Percentiles rank a stretch among this genome's conserved stretches.
Evolutionary conservation across 306 rosid species (phyloP).

Genomic region (Prunus kanzakura): DNA sequence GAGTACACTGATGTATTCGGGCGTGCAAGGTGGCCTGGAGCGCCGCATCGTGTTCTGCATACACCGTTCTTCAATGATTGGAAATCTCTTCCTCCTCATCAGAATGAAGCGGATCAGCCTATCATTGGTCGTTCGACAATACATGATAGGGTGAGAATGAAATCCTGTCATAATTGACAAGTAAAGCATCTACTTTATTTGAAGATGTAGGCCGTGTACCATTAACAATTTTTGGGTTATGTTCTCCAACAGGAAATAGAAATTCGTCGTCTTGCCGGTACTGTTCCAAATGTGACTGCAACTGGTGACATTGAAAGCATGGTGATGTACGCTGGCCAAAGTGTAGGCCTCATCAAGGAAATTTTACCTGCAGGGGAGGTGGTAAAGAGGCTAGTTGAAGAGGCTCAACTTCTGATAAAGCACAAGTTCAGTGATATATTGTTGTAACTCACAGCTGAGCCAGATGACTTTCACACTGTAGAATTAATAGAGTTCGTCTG

Average conservation of each 20-base stretch:
- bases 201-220: not conserved
- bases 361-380: constrained; percentile 69
- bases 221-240: constrained; percentile 3
- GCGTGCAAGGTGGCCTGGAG: constrained; percentile 78
- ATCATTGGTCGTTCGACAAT: constrained; percentile 63
- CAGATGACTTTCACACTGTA: not conserved
- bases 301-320: constrained; percentile 79
- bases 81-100: constrained; percentile 56
- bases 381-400: constrained; percentile 63
- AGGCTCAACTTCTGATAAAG: constrained; percentile 56
- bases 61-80: constrained; percentile 71
- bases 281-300: constrained; percentile 62
- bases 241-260: constrained; percentile 50
- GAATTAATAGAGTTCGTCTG: not conserved
- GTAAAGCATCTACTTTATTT: not conserved
- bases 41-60: constrained; percentile 72
- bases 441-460: not conserved
- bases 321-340: constrained; percentile 81
- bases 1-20: constrained; percentile 71
- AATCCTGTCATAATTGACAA: not conserved
- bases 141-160: constrained; percentile 61
- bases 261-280: constrained; percentile 52
- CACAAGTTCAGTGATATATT: constrained; percentile 26
- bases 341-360: constrained; percentile 71
- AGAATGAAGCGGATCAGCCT: constrained; percentile 61